A percentile compares a stretch with the other conserved stretches of the same genome.
Conservation (phyloP, 2,329 filamentous ascomycete genomes). For the Furcasterigmium furcatum region DNA sequence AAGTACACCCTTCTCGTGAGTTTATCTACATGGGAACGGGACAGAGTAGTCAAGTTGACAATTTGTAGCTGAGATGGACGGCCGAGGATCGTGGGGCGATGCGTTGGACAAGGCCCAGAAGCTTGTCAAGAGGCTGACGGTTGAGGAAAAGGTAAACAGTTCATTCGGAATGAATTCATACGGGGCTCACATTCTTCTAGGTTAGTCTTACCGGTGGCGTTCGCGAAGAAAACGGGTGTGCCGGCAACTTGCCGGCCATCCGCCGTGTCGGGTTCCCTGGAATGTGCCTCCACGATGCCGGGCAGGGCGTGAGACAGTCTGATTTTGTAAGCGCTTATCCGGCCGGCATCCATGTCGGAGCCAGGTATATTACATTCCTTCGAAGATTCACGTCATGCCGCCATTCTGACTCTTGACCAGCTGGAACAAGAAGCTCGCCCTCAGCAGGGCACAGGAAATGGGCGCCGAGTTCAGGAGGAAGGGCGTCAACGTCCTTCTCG, state of each 20-base stretch:
- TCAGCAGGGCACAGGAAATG: constrained; percentile 68
- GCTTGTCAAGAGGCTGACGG: constrained; percentile 69
- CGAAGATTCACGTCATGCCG: too few relatives aligned
- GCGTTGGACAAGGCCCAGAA: constrained; percentile 64
- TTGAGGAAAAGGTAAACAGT: constrained; percentile 68
- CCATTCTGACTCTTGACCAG: constrained; percentile 16
- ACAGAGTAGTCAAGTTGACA: constrained; percentile 2
- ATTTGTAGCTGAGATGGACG: constrained; percentile 46
- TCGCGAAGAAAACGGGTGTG: constrained; percentile 47
- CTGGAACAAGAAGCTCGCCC: constrained; percentile 59
- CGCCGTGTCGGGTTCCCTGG: constrained; percentile 37
- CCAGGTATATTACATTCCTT: constrained; percentile 28
- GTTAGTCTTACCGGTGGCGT: constrained; percentile 74
- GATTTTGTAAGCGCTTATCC: constrained; percentile 46
- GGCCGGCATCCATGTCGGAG: constrained; percentile 43
- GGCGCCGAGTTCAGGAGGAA: constrained; percentile 73
- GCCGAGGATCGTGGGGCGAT: constrained; percentile 63
- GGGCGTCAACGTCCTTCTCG: constrained; percentile 75
- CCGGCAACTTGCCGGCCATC: constrained; percentile 38
- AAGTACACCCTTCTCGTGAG: constrained; percentile 50
- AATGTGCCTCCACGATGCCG: constrained; percentile 46
- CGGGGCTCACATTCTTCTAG: constrained; percentile 17
- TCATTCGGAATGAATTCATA: not conserved
- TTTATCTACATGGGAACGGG: constrained; percentile 6
- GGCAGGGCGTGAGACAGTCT: constrained; percentile 43